Base-by-base conservation (phyloP, 2,329 filamentous ascomycete genomes). In the Fusarium newnesense region DNA sequence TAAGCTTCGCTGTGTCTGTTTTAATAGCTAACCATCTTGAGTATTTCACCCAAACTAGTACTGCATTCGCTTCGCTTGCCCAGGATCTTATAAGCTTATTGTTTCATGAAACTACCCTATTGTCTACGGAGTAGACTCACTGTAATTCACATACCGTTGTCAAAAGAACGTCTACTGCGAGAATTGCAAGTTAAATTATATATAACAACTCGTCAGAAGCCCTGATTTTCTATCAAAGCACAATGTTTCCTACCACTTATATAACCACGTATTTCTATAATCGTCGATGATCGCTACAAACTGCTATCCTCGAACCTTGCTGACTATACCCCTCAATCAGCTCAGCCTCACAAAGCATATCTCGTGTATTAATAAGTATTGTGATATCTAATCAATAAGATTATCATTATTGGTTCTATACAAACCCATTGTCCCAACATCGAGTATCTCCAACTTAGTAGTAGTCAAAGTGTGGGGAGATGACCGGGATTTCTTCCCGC, bases 401-500 rank as follows among this genome's bases (percentile, higher is more conserved):
- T 21, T 18, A 21, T 28, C 32, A 28, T 40, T 12, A 13, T 13
- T 39, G 13, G 34, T 12, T 28, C 13, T 28, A n/a, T 28, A 40
- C 34, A 30, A 21, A 15, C 39, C 19, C n/a, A 28, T 47, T 36
- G 11, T 47, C 30, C 30, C 18, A 19, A 36, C 32, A 4, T 19
- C 21, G 34, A 44, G 39, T 60, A 39, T 59, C 32, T 57, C 40
- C 32, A 26, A 40, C 47, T 57, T 32, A 15, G 34, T 47, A 19
- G 50, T 46, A 30, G 37, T 60, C 39, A 44, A 58, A 66, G 49
- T 69, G 65, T 67, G 70, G 67, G 66, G 66, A 52, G 60, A 71
- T 42, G 46, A 26, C 66, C 75, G 69, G 75, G 71, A 69, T 62
- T 74, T 77, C 74, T 74, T 69, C 73, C 72, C 50, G 70, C 74